Conservation (phyloP, 2,329 filamentous ascomycete genomes). For the Colletotrichum trifolii region DNA sequence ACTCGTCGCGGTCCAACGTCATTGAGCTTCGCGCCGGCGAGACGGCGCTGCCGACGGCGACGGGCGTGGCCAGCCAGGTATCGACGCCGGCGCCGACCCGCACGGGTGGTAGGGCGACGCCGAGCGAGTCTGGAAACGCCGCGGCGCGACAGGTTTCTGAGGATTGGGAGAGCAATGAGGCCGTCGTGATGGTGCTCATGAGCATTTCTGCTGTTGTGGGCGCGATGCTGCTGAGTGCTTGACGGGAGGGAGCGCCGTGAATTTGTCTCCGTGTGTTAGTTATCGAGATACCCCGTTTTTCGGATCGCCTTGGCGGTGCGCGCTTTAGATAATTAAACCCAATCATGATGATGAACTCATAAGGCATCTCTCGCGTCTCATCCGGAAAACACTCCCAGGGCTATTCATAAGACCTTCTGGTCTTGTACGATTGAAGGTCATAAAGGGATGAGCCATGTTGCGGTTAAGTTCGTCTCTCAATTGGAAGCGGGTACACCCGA, state of each 20-base stretch:
- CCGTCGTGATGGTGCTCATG: background rate
- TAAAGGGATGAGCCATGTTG: background rate
- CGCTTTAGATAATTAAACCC: no score
- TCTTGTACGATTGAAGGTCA: no score
- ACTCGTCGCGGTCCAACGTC: conserved; percentile 55
- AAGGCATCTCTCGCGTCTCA: no score
- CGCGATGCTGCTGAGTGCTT: conserved; percentile 3
- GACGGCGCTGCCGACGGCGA: conserved; percentile 54
- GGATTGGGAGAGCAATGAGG: background rate
- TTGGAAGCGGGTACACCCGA: conserved; percentile 28
- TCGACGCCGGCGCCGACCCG: conserved; percentile 8
- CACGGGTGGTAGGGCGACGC: background rate
- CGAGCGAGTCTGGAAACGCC: conserved; percentile 15
- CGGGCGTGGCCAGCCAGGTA: conserved; percentile 49
- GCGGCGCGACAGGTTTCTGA: background rate
- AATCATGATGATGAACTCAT: no score
- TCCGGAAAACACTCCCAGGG: no score
- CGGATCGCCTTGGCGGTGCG: no score
- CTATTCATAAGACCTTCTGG: no score
- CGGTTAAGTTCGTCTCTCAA: conserved; percentile 14
- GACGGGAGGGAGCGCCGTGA: background rate
- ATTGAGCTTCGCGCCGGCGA: conserved; percentile 56
- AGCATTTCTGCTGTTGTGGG: conserved; percentile 9
- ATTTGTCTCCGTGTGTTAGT: no score
- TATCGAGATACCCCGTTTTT: no score